Evolutionary conservation across 306 rosid species (phyloP).

Genomic region (Malus sylvestris): DNA sequence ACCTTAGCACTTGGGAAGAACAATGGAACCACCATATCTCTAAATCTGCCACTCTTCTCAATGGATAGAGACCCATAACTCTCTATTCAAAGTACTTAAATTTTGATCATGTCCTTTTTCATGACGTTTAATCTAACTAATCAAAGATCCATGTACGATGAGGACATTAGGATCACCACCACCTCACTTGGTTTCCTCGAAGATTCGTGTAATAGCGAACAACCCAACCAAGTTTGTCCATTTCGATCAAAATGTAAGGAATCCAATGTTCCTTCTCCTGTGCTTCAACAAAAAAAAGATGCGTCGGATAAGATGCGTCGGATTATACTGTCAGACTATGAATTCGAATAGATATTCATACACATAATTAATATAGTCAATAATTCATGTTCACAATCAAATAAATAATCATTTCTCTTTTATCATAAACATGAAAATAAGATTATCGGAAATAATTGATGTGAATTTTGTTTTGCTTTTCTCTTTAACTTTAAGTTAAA

Average conservation of each 20-base stretch:
- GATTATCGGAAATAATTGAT: background rate
- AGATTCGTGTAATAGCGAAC: conserved; percentile 1
- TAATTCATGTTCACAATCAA: no score
- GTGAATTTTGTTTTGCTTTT: background rate
- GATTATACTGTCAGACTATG: background rate
- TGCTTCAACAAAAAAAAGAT: background rate
- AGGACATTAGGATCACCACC: conserved; percentile 3
- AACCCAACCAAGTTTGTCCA: background rate
- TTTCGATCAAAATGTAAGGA: background rate
- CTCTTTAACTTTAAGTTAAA: background rate
- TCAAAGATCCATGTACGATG: background rate
- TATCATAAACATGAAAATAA: no score
- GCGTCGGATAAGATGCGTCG: background rate
- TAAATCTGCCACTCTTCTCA: background rate
- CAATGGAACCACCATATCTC: background rate
- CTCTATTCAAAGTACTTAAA: background rate
- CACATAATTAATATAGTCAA: background rate
- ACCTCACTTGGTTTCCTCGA: conserved; percentile 7
- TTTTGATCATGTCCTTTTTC: background rate
- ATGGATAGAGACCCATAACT: background rate
- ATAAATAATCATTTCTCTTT: background rate
- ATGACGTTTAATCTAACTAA: background rate
- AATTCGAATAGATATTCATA: background rate
- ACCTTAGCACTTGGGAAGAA: background rate
- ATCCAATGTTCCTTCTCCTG: background rate